Conservation (phyloP, 345 rosid genomes). For the Salix exigua region DNA sequence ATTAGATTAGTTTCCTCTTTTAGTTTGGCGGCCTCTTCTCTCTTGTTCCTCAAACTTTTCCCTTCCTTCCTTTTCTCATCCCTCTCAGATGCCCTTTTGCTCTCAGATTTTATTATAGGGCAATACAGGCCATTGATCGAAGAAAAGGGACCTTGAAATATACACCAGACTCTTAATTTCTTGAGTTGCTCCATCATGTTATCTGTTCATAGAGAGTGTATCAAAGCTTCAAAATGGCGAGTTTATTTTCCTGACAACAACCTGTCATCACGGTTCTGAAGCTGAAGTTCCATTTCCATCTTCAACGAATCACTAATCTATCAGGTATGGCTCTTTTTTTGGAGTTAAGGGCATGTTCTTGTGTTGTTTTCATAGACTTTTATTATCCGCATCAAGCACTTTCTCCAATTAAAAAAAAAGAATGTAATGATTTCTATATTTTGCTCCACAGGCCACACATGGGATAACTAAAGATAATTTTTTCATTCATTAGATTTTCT, state of each 20-base stretch:
- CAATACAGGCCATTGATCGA: not conserved
- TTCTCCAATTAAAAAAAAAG: not conserved
- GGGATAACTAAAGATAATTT: not conserved
- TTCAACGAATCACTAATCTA: not conserved
- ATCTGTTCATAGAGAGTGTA: not conserved
- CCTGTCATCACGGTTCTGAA: not conserved
- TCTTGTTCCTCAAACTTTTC: not conserved
- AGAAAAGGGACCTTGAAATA: not conserved
- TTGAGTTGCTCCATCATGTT: not conserved
- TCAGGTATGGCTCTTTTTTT: not conserved
- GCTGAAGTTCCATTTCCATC: not conserved
- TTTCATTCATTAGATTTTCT: not conserved
- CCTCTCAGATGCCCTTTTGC: not conserved
- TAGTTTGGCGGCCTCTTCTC: not conserved
- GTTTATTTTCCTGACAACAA: not conserved
- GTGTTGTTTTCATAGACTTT: not conserved
- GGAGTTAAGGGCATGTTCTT: not conserved
- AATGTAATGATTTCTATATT: not conserved
- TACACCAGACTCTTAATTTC: not conserved
- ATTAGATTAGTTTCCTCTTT: not conserved
- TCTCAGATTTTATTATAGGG: not conserved
- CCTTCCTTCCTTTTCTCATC: not conserved
- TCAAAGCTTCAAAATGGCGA: not conserved
- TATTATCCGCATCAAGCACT: not conserved
- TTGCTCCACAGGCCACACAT: not conserved